These are phyloP conservation scores for Odontarrhena argentea DNA, from an alignment of 345 rosid genomes.

Conservation along the genomic window DNA sequence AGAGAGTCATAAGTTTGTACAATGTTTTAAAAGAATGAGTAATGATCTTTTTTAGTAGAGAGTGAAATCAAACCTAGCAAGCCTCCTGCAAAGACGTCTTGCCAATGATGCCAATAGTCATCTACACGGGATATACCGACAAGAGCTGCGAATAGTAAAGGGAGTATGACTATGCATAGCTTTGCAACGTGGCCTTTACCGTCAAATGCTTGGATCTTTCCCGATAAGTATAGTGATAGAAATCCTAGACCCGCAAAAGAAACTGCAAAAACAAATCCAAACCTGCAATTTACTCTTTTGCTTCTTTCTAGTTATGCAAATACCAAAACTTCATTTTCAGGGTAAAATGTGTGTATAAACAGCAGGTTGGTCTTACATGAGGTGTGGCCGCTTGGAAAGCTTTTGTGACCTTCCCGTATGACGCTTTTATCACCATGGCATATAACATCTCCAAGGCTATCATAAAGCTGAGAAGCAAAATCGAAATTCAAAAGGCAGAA, in stretches of 20 bases:
- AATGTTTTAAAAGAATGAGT: slow-evolving; percentile 6
- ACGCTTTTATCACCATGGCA: slow-evolving; percentile 69
- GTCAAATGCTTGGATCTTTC: slow-evolving; percentile 71
- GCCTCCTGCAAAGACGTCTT: slow-evolving; percentile 81
- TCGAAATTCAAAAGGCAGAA: slow-evolving; percentile 22
- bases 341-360: neutral
- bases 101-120: slow-evolving; percentile 94
- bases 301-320: neutral
- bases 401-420: slow-evolving; percentile 86
- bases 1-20: neutral
- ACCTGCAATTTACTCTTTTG: slow-evolving; percentile 3
- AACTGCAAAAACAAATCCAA: slow-evolving; percentile 44
- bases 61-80: slow-evolving; percentile 54
- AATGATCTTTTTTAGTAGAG: slow-evolving; percentile 19
- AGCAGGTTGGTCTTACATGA: slow-evolving; percentile 55
- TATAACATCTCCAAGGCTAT: slow-evolving; percentile 67
- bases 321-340: neutral
- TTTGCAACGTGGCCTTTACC: slow-evolving; percentile 72
- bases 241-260: slow-evolving; percentile 72
- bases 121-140: slow-evolving; percentile 79
- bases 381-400: slow-evolving; percentile 93
- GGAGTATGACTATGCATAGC: slow-evolving; percentile 64
- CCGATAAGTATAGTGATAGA: slow-evolving; percentile 63
- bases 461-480: slow-evolving; percentile 55
- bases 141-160: slow-evolving; percentile 65